Evolutionary conservation across 495 filamentous ascomycete genomes (phyloP), one percentile per base, ranked within the genome.

Genomic region (Halenospora varia): DNA sequence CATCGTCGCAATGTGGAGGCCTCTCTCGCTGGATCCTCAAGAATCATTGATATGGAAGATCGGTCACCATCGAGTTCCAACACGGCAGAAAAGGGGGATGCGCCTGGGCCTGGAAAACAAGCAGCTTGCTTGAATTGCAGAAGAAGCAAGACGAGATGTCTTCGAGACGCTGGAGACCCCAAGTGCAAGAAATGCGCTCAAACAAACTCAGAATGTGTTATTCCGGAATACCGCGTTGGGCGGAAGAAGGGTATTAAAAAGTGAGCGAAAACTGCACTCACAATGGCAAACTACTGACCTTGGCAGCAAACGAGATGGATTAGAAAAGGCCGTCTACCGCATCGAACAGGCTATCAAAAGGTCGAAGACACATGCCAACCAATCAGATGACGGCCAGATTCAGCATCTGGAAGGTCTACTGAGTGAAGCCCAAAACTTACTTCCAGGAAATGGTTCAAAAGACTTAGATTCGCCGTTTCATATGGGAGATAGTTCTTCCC

Each of bases 231-330:
- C 68, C 85, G 86, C 48, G 76, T 88, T 10, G 87, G 87, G 9
- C 74, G 87, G 55, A 84, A 87, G 56, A 88, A 88, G 66, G 87
- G 87, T 2, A 84, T 88, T 44, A 88, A 88, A 65, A 89, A 89
- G 86, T 84, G 67, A 73, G 80, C 68, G 26, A 35, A 48, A 24
- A n/a, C 20, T 55, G 19, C 22, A 48, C 9, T 50, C 35, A 19
- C 48, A 20, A 20, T 58, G 61, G 39, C 58, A 56, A 18, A 54
- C 29, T 11, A 40, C 6, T 19, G 51, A 10, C 23, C 20, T 24
- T 19, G 23, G 8, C 59, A 89, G 86, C 66, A 89, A 89, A 67
- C 83, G 86, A 23, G 87, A 82, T 29, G 87, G 87, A 0, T 67
- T 89, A 51, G 86, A 88, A 55, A 89, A 88, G 67, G 86, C 87